Conservation (phyloP, 345 rosid genomes). For the Psidium guajava region DNA sequence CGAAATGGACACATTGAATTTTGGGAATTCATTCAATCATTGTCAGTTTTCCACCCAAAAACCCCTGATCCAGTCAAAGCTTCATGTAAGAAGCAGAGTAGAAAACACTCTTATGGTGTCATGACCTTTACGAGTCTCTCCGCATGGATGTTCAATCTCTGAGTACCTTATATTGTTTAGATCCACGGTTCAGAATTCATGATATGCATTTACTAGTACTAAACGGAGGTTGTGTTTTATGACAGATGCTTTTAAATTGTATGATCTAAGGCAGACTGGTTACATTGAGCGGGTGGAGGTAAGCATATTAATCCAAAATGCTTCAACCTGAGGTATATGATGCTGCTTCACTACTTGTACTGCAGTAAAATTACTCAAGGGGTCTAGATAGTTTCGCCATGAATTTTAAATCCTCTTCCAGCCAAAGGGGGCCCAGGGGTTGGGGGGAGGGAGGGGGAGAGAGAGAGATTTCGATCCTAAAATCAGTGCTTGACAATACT, state of each 20-base stretch:
- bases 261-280: slow-evolving; percentile 21
- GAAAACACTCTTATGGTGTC: not conserved
- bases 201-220: not conserved
- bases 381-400: not conserved
- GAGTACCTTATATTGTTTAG: not conserved
- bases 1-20: slow-evolving; percentile 13
- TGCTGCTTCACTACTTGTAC: not conserved
- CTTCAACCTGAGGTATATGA: not conserved
- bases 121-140: not conserved
- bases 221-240: not conserved
- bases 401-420: not conserved
- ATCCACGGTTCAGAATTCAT: not conserved
- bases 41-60: slow-evolving; percentile 16
- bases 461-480: not conserved
- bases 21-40: slow-evolving; percentile 14
- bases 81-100: slow-evolving; percentile 1
- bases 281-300: slow-evolving; percentile 22
- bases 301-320: not conserved
- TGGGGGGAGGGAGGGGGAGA: not conserved
- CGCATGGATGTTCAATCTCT: not conserved
- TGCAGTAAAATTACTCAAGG: too few species aligned
- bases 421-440: not conserved
- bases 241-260: slow-evolving; percentile 15
- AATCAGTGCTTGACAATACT: not conserved
- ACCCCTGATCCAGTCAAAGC: slow-evolving; percentile 4